Conservation (phyloP, 805 yeast species). For the Nakazawaea ishiwadae region DNA sequence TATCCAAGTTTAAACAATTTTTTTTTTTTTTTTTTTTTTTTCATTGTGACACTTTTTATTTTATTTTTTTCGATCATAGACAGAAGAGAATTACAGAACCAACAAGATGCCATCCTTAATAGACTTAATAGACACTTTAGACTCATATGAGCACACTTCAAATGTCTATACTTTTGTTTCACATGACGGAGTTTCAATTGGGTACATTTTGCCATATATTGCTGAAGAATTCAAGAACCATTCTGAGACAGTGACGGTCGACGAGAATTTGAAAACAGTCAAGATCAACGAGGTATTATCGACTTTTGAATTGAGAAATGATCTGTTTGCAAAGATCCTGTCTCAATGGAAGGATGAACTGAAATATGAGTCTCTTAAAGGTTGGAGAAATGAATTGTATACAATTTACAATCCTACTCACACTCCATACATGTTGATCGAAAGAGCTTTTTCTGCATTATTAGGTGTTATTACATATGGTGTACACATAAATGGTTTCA, state of each 20-base stretch:
- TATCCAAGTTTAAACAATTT: neutral
- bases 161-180: conserved; percentile 30
- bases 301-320: conserved; percentile 36
- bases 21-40: neutral
- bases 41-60: neutral
- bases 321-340: conserved; percentile 39
- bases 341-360: conserved; percentile 30
- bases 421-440: conserved; percentile 62
- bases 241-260: conserved; percentile 22
- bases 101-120: conserved; percentile 4
- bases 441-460: conserved; percentile 75
- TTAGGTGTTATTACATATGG: conserved; percentile 91
- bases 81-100: neutral
- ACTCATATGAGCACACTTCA: conserved; percentile 16
- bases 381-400: conserved; percentile 88
- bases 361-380: conserved; percentile 38
- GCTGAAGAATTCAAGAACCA: conserved; percentile 22
- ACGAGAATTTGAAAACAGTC: conserved; percentile 23
- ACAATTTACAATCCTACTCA: conserved; percentile 56
- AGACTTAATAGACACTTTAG: conserved; percentile 16
- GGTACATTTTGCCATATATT: conserved; percentile 33
- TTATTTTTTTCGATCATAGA: neutral
- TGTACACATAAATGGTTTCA: conserved; percentile 79
- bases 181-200: conserved; percentile 32
- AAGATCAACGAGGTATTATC: conserved; percentile 24